phyloP scores from a whole-genome alignment of 495 filamentous ascomycete genomes.

The Rhizodiscina lignyota region DNA sequence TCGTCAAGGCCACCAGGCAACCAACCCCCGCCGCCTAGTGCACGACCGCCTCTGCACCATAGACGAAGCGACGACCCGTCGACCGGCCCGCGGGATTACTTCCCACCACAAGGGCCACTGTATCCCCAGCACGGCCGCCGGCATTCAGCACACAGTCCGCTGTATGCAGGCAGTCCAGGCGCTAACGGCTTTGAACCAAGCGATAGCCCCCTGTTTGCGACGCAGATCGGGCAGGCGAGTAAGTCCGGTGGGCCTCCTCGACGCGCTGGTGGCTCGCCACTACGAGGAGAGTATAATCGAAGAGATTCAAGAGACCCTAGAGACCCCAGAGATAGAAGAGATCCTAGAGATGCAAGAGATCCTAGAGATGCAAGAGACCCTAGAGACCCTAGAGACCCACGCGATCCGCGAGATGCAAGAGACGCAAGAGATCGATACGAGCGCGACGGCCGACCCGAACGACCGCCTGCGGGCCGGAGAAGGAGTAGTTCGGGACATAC shows the following conservation, averaged over 20 bases:
- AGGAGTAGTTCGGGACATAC: conserved; percentile 3
- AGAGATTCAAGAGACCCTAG: not conserved
- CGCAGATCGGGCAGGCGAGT: not conserved
- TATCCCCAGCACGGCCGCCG: conserved; percentile 1
- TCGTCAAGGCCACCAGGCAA: conserved; percentile 8
- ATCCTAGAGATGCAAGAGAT: not conserved
- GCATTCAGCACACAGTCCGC: conserved; percentile 1
- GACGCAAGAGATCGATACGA: conserved; percentile 5
- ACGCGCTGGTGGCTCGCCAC: not conserved
- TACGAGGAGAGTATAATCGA: not conserved
- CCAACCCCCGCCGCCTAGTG: conserved; percentile 4
- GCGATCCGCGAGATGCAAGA: conserved; percentile 3
- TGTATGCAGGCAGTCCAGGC: not conserved
- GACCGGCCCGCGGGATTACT: conserved; percentile 15
- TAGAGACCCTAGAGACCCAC: not conserved
- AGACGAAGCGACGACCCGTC: conserved; percentile 19
- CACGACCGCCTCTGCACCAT: conserved; percentile 11
- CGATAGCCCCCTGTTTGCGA: not conserved
- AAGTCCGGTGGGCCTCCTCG: not conserved
- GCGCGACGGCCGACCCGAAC: conserved; percentile 1
- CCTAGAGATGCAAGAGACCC: not conserved
- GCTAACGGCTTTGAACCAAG: conserved; percentile 1
- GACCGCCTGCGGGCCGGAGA: not conserved
- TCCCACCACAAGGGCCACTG: conserved; percentile 12
- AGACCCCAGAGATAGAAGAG: not conserved